Evolutionary conservation across 2,329 filamentous ascomycete species (phyloP).

Genomic region (Dothistroma pini): DNA sequence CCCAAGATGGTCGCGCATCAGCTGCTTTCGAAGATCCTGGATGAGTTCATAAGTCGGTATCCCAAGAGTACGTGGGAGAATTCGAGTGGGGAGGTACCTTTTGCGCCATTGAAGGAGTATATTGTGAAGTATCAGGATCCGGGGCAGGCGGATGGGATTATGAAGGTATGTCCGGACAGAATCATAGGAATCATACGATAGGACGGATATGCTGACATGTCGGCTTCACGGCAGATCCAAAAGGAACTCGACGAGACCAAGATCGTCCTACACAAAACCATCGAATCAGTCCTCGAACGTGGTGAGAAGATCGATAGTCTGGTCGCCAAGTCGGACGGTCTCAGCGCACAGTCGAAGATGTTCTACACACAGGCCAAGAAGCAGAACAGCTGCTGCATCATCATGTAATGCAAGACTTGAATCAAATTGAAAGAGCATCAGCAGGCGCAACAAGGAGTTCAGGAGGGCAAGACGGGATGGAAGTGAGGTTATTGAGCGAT

Average conservation of each 20-base stretch:
- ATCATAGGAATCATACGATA: constrained; percentile 42
- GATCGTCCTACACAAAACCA: constrained; percentile 95
- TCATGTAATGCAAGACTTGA: constrained; percentile 44
- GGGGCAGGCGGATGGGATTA: constrained; percentile 80
- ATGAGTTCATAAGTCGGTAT: constrained; percentile 78
- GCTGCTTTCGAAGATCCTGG: constrained; percentile 78
- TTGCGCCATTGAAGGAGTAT: constrained; percentile 78
- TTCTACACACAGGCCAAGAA: constrained; percentile 77
- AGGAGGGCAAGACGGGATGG: not conserved
- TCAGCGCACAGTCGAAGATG: constrained; percentile 94
- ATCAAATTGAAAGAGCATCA: constrained; percentile 8
- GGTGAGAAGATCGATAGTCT: constrained; percentile 97
- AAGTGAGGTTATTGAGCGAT: not conserved
- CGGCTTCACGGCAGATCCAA: constrained; percentile 60
- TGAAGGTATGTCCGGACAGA: constrained; percentile 32
- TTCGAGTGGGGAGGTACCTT: constrained; percentile 46
- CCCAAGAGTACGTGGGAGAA: constrained; percentile 65
- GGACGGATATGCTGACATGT: constrained; percentile 43
- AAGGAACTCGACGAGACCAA: constrained; percentile 97
- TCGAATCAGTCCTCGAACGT: constrained; percentile 79
- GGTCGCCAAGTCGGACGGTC: constrained; percentile 85
- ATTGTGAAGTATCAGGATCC: constrained; percentile 79
- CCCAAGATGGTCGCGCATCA: constrained; percentile 76
- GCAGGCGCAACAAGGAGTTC: constrained; percentile 10
- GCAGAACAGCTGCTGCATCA: constrained; percentile 57